Percentiles rank a stretch among this genome's conserved stretches.
Conservation (phyloP, 106 monocot genomes). For the Acanthochlamys bracteata region DNA sequence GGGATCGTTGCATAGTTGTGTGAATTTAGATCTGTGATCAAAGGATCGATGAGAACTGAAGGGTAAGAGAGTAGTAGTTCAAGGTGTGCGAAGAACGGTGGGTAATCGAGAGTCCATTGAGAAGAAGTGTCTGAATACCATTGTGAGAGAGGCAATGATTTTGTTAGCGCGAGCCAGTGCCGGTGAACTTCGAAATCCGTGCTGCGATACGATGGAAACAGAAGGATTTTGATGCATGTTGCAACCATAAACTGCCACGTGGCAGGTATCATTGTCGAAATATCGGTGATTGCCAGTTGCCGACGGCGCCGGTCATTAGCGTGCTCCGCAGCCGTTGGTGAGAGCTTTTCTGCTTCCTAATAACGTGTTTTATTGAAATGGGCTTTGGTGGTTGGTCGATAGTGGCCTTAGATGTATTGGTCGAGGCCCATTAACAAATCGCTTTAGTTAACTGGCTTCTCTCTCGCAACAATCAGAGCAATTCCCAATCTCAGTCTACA, state of each 20-base stretch:
- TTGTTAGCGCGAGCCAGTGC: slow-evolving; percentile 85
- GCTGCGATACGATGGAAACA: slow-evolving; percentile 65
- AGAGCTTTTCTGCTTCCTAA: no score
- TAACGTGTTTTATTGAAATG: no score
- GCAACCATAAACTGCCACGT: slow-evolving; percentile 39
- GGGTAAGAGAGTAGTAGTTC: slow-evolving; percentile 69
- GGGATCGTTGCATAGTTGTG: slow-evolving; percentile 17
- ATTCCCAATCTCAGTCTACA: neutral
- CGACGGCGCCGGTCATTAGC: no score
- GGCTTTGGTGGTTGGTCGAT: no score
- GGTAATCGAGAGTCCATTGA: slow-evolving; percentile 93
- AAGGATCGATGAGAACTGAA: slow-evolving; percentile 32
- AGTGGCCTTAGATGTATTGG: no score
- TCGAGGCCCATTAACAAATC: no score
- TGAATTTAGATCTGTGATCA: slow-evolving; percentile 25
- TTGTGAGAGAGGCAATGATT: slow-evolving; percentile 51
- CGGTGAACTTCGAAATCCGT: slow-evolving; percentile 91
- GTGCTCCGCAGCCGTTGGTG: no score
- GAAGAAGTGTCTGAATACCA: slow-evolving; percentile 76
- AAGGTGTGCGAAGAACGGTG: slow-evolving; percentile 90
- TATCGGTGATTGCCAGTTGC: no score
- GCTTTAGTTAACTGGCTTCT: neutral
- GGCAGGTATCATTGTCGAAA: neutral
- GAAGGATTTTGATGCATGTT: slow-evolving; percentile 69
- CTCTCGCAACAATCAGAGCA: neutral